Evolutionary conservation across 2,329 filamentous ascomycete genomes (phyloP), one percentile per base, ranked within the genome.

Genomic region (Pseudogymnoascus sp.): DNA sequence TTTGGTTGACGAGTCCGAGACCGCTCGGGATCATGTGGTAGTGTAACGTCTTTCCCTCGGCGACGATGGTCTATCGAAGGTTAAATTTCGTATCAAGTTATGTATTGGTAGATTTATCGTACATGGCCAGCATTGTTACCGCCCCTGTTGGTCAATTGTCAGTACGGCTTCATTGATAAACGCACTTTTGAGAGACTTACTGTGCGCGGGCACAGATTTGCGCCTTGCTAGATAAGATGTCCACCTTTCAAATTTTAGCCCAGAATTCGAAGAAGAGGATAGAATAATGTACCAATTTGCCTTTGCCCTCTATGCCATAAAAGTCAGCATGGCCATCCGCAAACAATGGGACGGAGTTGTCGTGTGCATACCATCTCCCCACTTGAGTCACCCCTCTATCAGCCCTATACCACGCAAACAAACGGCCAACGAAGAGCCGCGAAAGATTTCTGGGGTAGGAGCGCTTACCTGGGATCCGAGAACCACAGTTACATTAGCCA

Each of bases 1-100:
- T 78, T 6, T 88, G 86, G 73, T 89, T 90, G 68, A 93, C 80
- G 66, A 93, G 82, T 65, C 90, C 90, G 64, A 85, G 89, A 23
- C 87, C 84, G 61, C 88, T 77, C 65, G 89, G 81, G 73, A 88
- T 84, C 68, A 85, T 83, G 75, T 81, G 82, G 73, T 79, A 83
- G 78, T 66, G 74, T 72, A 81, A 82, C 28, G 74, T 77, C 63
- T 75, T 73, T 4, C 74, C 75, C 62, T 77, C 72, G 16, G 71
- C 73, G 37, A 76, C 71, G 64, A 78, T 77, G 21, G 80, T 81
- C 68, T 79, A 69, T 62, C 78, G 77, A 66, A 78, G 75, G 69
- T 78, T 73, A 69, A 77, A 74, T 63, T 77, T 77, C 63, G 75
- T 77, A 37, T n/a, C 23, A 64, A 61, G 63, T 74, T 37, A 16